Base-by-base conservation (phyloP, 768 basidiomycete genomes). In the Tulasnella sp. region DNA sequence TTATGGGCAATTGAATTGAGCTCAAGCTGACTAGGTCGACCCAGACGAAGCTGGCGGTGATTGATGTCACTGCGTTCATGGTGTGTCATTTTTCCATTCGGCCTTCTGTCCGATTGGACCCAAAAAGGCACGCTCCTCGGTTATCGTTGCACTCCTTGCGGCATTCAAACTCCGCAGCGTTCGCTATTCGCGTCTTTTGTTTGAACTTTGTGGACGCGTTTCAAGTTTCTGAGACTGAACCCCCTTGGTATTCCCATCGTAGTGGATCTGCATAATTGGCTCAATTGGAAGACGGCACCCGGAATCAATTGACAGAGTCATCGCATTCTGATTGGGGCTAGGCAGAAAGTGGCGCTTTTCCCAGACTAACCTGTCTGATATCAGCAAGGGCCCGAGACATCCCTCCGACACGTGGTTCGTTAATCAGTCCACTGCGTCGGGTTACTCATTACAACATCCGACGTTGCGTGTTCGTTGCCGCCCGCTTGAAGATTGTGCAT, bases 391-490 rank as follows among this genome's bases (percentile, higher is more conserved):
- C 25, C 14, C 11, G 29, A 25, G 58, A 64, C 58, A 64, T 15
- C 58, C 58, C 58, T 64, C 25, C n/a, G 25, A 64, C 58, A 64
- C 58, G 58, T 64, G 58, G 58, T 64, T 25, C 14, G 29, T 34
- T 31, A 3, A 25, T 29, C 58, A 64, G 25, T 64, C 58, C 58
- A 12, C 31, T 64, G 29, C 25, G 22, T 64, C 25, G 58, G 58
- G 58, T 64, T 64, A n/a, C n/a, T n/a, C n/a, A 64, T 64, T 64
- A 64, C 58, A 64, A 64, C 58, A 64, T 64, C 58, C 58, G 58
- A 34, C 4, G 58, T 34, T 64, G 31, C 58, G 31, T 42, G 9
- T 64, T 64, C 25, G 58, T 64, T 64, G 58, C 58, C 31, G 29
- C 31, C 25, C 58, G 58, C 58, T 64, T 64, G 8, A 34, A 12